Conservation (phyloP, 257 asterid species). For the Linaria vulgaris region DNA sequence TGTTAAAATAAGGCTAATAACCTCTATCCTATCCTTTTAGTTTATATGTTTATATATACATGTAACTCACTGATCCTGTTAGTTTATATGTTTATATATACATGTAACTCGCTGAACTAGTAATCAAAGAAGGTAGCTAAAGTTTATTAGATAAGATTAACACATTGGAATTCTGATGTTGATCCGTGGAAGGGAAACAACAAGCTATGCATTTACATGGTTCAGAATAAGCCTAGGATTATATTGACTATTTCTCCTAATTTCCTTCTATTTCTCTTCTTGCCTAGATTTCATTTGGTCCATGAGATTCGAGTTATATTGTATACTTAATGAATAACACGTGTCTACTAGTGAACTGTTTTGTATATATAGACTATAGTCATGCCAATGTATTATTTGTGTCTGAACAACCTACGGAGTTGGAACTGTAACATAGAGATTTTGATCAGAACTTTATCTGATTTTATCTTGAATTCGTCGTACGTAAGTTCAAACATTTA, state of each 20-base stretch:
- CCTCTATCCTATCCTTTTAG: too few species aligned
- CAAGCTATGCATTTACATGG: conserved; percentile 44
- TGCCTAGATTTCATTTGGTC: conserved; percentile 45
- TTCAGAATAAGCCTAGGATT: conserved; percentile 34
- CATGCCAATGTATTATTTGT: too few species aligned
- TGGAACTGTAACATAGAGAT: too few species aligned
- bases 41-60: too few species aligned
- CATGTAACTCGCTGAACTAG: neutral
- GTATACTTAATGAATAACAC: neutral
- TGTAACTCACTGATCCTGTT: too few species aligned
- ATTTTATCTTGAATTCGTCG: too few species aligned
- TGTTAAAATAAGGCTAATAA: too few species aligned
- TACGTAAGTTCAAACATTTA: too few species aligned
- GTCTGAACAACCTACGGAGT: too few species aligned
- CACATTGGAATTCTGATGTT: conserved; percentile 7
- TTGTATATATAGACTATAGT: too few species aligned
- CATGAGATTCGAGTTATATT: conserved; percentile 23
- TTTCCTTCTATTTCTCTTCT: conserved; percentile 37
- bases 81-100: neutral
- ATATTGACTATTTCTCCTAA: conserved; percentile 32
- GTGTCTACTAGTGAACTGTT: too few species aligned
- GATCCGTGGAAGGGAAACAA: conserved; percentile 6
- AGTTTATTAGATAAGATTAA: neutral
- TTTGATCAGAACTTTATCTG: too few species aligned
- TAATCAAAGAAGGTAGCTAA: neutral